Base-by-base conservation (phyloP, 176 grass and related monocot species). In the Phyllostachys edulis region DNA sequence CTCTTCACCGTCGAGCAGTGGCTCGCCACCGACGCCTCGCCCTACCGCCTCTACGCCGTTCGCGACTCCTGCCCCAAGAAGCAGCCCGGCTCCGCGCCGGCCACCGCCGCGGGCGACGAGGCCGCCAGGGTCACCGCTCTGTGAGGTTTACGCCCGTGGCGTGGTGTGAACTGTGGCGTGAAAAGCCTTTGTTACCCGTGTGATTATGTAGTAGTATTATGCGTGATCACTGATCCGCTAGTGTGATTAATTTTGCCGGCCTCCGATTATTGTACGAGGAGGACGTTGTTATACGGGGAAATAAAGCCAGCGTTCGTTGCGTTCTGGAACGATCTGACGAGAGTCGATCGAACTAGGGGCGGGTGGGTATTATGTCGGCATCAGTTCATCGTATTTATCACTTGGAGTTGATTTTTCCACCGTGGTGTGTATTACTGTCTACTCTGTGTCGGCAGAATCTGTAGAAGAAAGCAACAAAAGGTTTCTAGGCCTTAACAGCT, bases 1-100 rank as follows among this genome's bases (percentile, higher is more conserved):
- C 75, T 71, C 64, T 98, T 98, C 85, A 88, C 84, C 62, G 96
- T 98, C 46, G 91, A 94, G 89, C 93, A 95, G 96, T 98, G 96
- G 96, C 80, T 98, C 87, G 93, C 96, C 87, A 90, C 85, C 63
- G 96, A 95, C 67, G 34, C 91, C 0, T 39, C 91, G 7, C 96
- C 96, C 0, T 95, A 90, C 71, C 67, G 86, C 20, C 96, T 93
- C 7, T 92, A 87, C 76, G 67, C 91, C 23, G 57, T 63, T 52
- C 67, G 79, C 69, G 83, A 95, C 49, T 7, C 66, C 6, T 97
- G 95, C 92, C 12, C 16, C 15, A 27, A 17, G 1, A 26, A 17
- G 40, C 42, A 71, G 41, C 27, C 21, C 56, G 16, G 15, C 47
- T 52, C 71, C 71, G 45, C 45, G 42, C 23, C 41, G 0, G 45